phyloP scores from a whole-genome alignment of 2,329 filamentous ascomycete species.

The Tolypocladium ovalisporum region DNA sequence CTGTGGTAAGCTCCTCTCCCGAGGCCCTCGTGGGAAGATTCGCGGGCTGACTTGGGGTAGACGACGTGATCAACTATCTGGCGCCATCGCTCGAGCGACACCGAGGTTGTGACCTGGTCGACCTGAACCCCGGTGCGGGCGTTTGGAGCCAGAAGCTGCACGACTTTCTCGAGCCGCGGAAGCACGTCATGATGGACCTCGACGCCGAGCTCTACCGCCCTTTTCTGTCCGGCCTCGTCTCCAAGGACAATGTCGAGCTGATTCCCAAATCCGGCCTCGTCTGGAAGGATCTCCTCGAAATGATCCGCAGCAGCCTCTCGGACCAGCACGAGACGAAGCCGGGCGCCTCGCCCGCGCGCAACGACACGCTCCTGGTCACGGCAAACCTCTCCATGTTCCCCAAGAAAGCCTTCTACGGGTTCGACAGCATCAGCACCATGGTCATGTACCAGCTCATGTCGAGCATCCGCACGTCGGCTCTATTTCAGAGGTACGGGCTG shows the following conservation, averaged over 20 bases:
- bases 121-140: conserved; percentile 72
- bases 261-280: conserved; percentile 47
- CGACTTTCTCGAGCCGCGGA: conserved; percentile 62
- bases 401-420: conserved; percentile 35
- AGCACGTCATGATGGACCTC: conserved; percentile 75
- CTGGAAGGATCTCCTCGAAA: conserved; percentile 44
- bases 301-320: conserved; percentile 40
- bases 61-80: conserved; percentile 62
- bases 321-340: conserved; percentile 37
- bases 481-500: conserved; percentile 66
- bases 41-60: conserved; percentile 22
- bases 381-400: conserved; percentile 52
- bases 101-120: conserved; percentile 72
- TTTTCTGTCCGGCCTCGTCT: conserved; percentile 48
- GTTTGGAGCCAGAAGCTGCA: conserved; percentile 72
- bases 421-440: conserved; percentile 46
- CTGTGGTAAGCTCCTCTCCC: conserved; percentile 30
- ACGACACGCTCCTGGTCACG: conserved; percentile 64
- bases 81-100: conserved; percentile 57
- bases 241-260: conserved; percentile 36
- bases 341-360: conserved; percentile 36
- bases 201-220: conserved; percentile 45
- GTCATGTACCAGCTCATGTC: conserved; percentile 51
- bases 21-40: not conserved
- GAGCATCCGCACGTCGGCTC: conserved; percentile 42